phyloP scores from a whole-genome alignment of 495 filamentous ascomycete species.

The Penicillium argentinense region DNA sequence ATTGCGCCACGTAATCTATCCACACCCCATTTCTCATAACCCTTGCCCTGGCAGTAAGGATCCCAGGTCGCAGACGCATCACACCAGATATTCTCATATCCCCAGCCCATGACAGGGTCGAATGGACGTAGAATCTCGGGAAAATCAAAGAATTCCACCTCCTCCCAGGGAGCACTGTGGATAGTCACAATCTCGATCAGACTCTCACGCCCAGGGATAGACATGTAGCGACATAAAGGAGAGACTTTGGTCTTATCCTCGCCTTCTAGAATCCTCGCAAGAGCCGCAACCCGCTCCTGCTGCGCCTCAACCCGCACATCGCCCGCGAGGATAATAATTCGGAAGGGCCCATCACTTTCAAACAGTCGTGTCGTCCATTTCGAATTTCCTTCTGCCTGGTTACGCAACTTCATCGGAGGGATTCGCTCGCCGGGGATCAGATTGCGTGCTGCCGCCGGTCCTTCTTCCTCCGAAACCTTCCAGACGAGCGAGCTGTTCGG shows the following conservation, averaged over 20 bases:
- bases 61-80: slow-evolving; percentile 62
- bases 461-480: slow-evolving; percentile 18
- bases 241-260: neutral
- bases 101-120: slow-evolving; percentile 53
- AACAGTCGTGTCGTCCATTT: slow-evolving; percentile 47
- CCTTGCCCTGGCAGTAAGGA: slow-evolving; percentile 51
- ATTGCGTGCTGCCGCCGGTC: slow-evolving; percentile 24
- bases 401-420: slow-evolving; percentile 52
- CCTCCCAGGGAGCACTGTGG: slow-evolving; percentile 50
- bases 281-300: slow-evolving; percentile 40
- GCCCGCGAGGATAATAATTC: slow-evolving; percentile 63
- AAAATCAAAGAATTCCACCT: slow-evolving; percentile 57
- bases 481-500: slow-evolving; percentile 28
- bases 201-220: slow-evolving; percentile 31
- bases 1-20: slow-evolving; percentile 58
- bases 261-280: slow-evolving; percentile 42
- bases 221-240: slow-evolving; percentile 38
- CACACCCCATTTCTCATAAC: slow-evolving; percentile 62
- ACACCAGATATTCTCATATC: slow-evolving; percentile 63
- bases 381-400: slow-evolving; percentile 52
- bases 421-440: slow-evolving; percentile 52
- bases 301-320: slow-evolving; percentile 48
- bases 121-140: slow-evolving; percentile 57
- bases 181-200: slow-evolving; percentile 58
- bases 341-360: slow-evolving; percentile 55